phyloP scores from a whole-genome alignment of 306 rosid genomes.

The Mimosa bimucronata region DNA sequence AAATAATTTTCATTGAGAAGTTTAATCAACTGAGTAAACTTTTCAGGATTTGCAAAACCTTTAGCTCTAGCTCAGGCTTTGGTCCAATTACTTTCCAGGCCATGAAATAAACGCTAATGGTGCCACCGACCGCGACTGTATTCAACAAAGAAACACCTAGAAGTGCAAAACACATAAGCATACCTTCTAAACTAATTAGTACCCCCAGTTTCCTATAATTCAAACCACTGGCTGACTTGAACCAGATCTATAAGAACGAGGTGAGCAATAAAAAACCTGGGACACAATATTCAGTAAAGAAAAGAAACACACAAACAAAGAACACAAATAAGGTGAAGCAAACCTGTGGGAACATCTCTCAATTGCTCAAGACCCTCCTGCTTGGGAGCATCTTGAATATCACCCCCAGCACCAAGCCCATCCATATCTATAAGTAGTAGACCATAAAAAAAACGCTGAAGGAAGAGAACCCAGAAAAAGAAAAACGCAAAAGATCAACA shows the following conservation, averaged over 20 bases:
- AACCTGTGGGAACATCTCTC: slow-evolving; percentile 72
- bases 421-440: slow-evolving; percentile 60
- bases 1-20: not conserved
- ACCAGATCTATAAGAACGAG: slow-evolving; percentile 47
- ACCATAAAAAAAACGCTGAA: slow-evolving; percentile 40
- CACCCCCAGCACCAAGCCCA: slow-evolving; percentile 70
- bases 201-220: not conserved
- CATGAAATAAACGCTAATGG: slow-evolving; percentile 7
- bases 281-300: slow-evolving; percentile 11
- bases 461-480: slow-evolving; percentile 34
- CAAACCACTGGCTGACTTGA: slow-evolving; percentile 24
- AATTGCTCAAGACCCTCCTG: slow-evolving; percentile 61
- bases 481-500: slow-evolving; percentile 32
- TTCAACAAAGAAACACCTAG: slow-evolving; percentile 7
- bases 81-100: slow-evolving; percentile 13
- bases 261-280: slow-evolving; percentile 17
- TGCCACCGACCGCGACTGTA: slow-evolving; percentile 7
- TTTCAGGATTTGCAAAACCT: slow-evolving; percentile 12
- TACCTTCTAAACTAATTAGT: not conserved
- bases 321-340: slow-evolving; percentile 30
- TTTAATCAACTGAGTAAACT: not conserved
- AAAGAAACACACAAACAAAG: not conserved
- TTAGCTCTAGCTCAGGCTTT: slow-evolving; percentile 1
- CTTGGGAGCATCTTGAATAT: slow-evolving; percentile 59
- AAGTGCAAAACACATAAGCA: slow-evolving; percentile 16